Evolutionary conservation across 805 yeast species (phyloP).

Genomic region (Diddensiella transvaalensis): DNA sequence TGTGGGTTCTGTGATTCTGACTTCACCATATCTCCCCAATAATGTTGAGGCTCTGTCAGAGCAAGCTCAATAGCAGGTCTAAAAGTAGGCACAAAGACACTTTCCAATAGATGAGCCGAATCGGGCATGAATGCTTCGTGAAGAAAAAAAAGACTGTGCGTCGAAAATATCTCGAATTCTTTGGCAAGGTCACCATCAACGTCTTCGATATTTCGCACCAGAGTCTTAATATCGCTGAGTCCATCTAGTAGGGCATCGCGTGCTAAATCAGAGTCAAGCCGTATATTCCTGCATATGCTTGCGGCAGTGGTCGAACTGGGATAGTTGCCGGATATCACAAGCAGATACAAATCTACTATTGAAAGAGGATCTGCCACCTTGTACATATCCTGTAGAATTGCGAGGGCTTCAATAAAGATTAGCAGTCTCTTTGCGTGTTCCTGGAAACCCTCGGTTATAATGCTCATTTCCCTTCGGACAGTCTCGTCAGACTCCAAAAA

Average conservation of each 20-base stretch:
- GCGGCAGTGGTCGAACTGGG: not conserved
- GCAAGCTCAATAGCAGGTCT: constrained; percentile 42
- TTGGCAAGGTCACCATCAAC: not conserved
- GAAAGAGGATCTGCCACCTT: not conserved
- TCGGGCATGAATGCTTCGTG: constrained; percentile 44
- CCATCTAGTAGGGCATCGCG: not conserved
- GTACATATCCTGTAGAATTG: not conserved
- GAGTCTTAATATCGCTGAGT: not conserved
- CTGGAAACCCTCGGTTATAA: not conserved
- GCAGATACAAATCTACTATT: constrained; percentile 1
- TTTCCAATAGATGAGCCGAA: constrained; percentile 31
- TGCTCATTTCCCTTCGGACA: not conserved
- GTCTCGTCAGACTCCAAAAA: constrained; percentile 26
- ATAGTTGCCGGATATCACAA: not conserved
- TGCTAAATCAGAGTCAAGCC: not conserved
- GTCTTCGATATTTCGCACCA: not conserved
- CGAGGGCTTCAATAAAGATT: not conserved
- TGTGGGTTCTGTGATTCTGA: constrained; percentile 45
- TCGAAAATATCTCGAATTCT: not conserved
- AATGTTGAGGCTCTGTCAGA: constrained; percentile 39
- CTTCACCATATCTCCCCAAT: constrained; percentile 23
- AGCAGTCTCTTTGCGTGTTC: not conserved
- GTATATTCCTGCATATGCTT: not conserved
- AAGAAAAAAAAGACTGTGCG: constrained; percentile 24
- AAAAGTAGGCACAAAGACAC: constrained; percentile 43